Conservation (phyloP, 1,139 yeast genomes). For the Pichiaceae sp. region DNA sequence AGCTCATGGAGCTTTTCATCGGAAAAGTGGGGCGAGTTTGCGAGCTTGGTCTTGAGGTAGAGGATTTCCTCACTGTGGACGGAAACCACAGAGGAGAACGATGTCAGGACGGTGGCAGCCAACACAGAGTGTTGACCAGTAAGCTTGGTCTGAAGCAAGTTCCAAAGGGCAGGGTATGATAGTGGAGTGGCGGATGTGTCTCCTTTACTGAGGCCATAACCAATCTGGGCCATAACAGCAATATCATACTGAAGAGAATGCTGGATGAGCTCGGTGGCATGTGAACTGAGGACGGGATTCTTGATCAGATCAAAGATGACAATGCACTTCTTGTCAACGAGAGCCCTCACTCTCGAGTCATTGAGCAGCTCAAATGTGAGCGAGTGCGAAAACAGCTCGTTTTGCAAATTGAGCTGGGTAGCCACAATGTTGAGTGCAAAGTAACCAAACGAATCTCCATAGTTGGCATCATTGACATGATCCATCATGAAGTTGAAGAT, state of each 20-base stretch:
- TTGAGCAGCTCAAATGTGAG: conserved; percentile 31
- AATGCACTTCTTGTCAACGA: conserved; percentile 30
- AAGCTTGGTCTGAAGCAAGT: conserved; percentile 29
- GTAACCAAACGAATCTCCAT: conserved; percentile 21
- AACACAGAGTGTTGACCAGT: conserved; percentile 31
- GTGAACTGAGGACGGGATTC: conserved; percentile 10
- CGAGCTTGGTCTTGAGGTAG: conserved; percentile 15
- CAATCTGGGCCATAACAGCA: conserved; percentile 44
- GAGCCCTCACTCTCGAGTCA: conserved; percentile 35
- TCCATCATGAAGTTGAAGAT: conserved; percentile 31
- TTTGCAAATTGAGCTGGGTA: conserved; percentile 21
- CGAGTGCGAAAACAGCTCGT: conserved; percentile 18
- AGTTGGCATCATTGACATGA: conserved; percentile 14
- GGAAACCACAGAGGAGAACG: conserved; percentile 36
- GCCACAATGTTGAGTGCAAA: conserved; percentile 23
- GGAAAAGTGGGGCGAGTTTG: conserved; percentile 3
- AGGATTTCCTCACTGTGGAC: conserved; percentile 28
- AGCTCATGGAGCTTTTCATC: conserved; percentile 13
- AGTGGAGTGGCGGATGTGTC: conserved; percentile 31
- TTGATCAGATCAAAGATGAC: conserved; percentile 31
- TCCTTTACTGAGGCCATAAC: conserved; percentile 33
- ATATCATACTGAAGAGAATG: conserved; percentile 49
- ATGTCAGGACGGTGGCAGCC: conserved; percentile 31
- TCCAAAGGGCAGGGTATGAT: conserved; percentile 42
- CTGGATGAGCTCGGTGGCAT: conserved; percentile 36